These are phyloP conservation scores for Ramaria sp. DNA, from an alignment of 768 basidiomycete species.

Conservation along the genomic window DNA sequence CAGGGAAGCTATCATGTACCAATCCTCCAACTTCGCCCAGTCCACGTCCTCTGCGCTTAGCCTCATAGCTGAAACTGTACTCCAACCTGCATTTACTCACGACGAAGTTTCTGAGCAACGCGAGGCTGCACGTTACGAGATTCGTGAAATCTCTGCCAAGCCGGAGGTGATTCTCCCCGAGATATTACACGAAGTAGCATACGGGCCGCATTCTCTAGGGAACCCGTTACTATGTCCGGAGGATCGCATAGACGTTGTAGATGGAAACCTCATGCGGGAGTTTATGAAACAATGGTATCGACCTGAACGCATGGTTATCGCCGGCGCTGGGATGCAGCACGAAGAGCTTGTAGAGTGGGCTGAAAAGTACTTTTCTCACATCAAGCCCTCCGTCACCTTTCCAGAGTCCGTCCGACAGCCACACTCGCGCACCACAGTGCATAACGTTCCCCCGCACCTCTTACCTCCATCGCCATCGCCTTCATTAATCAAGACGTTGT, in stretches of 20 bases:
- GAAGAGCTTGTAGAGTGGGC: slow-evolving; percentile 78
- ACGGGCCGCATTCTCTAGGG: slow-evolving; percentile 67
- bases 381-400: slow-evolving; percentile 26
- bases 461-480: slow-evolving; percentile 37
- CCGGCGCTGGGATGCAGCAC: slow-evolving; percentile 88
- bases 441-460: slow-evolving; percentile 43
- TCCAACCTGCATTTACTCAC: slow-evolving; percentile 59
- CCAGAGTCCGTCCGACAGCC: slow-evolving; percentile 17
- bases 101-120: slow-evolving; percentile 80
- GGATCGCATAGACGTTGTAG: slow-evolving; percentile 63
- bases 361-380: slow-evolving; percentile 73
- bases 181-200: slow-evolving; percentile 79
- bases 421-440: slow-evolving; percentile 21
- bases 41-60: slow-evolving; percentile 75
- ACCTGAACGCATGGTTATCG: slow-evolving; percentile 92
- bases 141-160: slow-evolving; percentile 77
- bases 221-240: slow-evolving; percentile 85
- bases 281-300: slow-evolving; percentile 77
- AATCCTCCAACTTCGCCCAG: slow-evolving; percentile 86
- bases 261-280: slow-evolving; percentile 45
- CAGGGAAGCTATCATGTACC: slow-evolving; percentile 94
- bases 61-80: slow-evolving; percentile 84
- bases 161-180: slow-evolving; percentile 94
- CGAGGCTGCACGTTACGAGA: slow-evolving; percentile 84
- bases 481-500: slow-evolving; percentile 53